phyloP scores from a whole-genome alignment of 2,329 filamentous ascomycete genomes.

The Penicillium sp. region DNA sequence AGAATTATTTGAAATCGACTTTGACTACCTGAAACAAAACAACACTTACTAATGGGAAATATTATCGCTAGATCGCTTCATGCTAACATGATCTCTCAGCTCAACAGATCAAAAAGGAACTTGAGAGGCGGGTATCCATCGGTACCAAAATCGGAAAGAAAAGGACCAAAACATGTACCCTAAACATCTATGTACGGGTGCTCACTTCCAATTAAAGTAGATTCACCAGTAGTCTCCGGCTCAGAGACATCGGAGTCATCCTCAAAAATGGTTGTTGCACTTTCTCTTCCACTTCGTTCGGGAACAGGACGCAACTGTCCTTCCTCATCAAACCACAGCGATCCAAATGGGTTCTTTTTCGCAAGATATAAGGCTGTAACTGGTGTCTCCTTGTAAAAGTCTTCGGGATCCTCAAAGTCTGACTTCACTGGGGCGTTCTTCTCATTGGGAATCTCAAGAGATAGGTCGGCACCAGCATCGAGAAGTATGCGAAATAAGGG shows the following conservation, averaged over 20 bases:
- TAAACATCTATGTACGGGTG: neutral
- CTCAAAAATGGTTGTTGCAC: conserved; percentile 14
- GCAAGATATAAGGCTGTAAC: conserved; percentile 25
- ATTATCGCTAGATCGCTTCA: neutral
- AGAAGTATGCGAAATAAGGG: conserved; percentile 23
- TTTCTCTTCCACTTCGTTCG: neutral
- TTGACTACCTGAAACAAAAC: neutral
- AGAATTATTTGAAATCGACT: neutral
- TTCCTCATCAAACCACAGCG: conserved; percentile 23
- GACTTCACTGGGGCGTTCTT: conserved; percentile 1
- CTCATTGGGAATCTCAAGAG: conserved; percentile 16
- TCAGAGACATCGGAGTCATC: neutral
- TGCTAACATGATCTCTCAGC: neutral
- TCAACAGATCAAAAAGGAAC: neutral
- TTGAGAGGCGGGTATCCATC: neutral
- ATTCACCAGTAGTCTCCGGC: neutral
- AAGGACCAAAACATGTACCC: neutral
- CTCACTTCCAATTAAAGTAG: neutral
- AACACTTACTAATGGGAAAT: neutral
- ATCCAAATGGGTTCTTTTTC: conserved; percentile 23
- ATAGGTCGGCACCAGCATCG: conserved; percentile 26
- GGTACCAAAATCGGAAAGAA: neutral
- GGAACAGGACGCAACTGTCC: neutral
- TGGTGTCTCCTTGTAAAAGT: neutral
- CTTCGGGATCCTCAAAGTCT: neutral